These are phyloP conservation scores for Scalesia atractyloides DNA, from an alignment of 129 eudicot species.

Conservation along the genomic window DNA sequence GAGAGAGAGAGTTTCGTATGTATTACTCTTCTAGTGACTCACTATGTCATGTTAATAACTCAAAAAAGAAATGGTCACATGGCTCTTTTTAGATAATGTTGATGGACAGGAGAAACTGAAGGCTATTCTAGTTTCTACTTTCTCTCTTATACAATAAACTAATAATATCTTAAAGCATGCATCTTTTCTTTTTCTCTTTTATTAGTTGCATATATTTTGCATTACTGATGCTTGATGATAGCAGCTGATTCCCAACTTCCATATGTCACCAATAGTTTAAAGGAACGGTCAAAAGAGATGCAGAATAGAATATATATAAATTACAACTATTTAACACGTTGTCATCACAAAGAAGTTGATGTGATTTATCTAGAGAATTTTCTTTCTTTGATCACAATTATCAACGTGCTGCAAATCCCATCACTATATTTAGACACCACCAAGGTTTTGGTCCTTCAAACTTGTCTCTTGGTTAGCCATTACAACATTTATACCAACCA, in stretches of 20 bases:
- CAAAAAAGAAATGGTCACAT: constrained; percentile 31
- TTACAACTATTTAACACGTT: constrained; percentile 24
- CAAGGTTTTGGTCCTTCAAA: constrained; percentile 6
- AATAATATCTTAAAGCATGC: constrained; percentile 16
- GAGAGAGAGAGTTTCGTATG: neutral
- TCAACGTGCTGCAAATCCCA: constrained; percentile 27
- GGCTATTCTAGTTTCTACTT: constrained; percentile 11
- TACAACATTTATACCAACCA: constrained; percentile 9
- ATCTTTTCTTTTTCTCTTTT: constrained; percentile 17
- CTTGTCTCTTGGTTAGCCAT: constrained; percentile 3
- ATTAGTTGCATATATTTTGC: constrained; percentile 14
- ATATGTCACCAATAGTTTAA: constrained; percentile 13
- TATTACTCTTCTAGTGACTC: neutral
- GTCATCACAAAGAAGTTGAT: constrained; percentile 23
- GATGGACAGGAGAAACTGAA: constrained; percentile 14
- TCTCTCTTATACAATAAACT: constrained; percentile 9
- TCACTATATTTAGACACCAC: constrained; percentile 37
- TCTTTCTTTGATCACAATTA: constrained; percentile 19
- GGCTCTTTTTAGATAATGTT: constrained; percentile 24
- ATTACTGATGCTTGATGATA: constrained; percentile 30
- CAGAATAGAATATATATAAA: constrained; percentile 27
- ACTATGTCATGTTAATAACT: constrained; percentile 1
- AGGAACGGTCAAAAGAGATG: constrained; percentile 34
- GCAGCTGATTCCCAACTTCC: constrained; percentile 21
- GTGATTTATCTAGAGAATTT: constrained; percentile 27